Conservation (phyloP, 2,329 filamentous ascomycete genomes). For the Periconia sp. region DNA sequence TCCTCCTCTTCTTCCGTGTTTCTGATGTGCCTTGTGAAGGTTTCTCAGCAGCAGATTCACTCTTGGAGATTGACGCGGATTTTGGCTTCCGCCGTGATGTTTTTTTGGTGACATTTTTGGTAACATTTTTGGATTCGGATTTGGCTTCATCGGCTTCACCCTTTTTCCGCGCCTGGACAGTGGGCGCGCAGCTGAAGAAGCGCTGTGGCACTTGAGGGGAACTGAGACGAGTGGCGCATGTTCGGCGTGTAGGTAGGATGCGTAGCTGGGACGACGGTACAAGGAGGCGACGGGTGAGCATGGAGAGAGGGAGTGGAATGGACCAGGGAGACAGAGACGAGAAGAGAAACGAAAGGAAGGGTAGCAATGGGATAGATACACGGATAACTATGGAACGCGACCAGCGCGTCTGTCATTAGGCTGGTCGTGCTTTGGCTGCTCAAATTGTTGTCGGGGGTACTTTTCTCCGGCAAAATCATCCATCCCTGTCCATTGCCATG, state of each 20-base stretch:
- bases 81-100: neutral
- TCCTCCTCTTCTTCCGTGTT: neutral
- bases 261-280: constrained; percentile 21
- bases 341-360: neutral
- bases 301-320: constrained; percentile 11
- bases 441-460: neutral
- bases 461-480: too few species aligned
- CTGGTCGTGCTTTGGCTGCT: too few species aligned
- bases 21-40: neutral
- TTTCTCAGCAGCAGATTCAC: too few species aligned
- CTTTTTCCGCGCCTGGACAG: constrained; percentile 8
- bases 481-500: too few species aligned
- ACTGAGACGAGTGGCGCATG: constrained; percentile 20
- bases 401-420: too few species aligned
- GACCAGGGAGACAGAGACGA: neutral
- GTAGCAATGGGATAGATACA: neutral
- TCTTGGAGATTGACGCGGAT: too few species aligned
- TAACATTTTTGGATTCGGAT: neutral
- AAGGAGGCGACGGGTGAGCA: constrained; percentile 29
- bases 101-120: neutral
- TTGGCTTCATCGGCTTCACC: neutral
- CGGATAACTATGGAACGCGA: neutral
- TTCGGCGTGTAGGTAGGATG: constrained; percentile 18
- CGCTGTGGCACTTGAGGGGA: constrained; percentile 11
- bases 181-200: constrained; percentile 17